phyloP scores from a whole-genome alignment of 176 grass and related monocot genomes.

The Dactylis glomerata region DNA sequence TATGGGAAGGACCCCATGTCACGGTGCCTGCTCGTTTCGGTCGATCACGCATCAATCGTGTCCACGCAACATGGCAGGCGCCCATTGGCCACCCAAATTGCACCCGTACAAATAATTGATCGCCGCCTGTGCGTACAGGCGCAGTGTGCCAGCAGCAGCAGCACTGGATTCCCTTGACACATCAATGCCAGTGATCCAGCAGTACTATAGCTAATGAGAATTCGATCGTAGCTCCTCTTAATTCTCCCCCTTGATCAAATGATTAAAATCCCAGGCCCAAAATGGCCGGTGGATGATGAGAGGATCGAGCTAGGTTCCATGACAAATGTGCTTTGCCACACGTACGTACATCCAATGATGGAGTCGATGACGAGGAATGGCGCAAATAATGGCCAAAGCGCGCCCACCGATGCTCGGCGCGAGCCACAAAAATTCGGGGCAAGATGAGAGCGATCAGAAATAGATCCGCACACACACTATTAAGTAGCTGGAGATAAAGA shows the following conservation, averaged over 20 bases:
- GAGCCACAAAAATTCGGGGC: neutral
- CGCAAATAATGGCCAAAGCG: neutral
- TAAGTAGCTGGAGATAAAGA: too few relatives aligned
- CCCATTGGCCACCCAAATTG: constrained; percentile 9
- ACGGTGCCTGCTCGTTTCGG: neutral
- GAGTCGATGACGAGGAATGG: neutral
- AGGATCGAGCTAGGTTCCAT: neutral
- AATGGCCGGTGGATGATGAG: neutral
- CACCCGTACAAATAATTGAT: constrained; percentile 31
- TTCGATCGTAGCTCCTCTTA: neutral
- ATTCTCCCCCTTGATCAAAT: neutral
- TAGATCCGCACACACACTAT: too few relatives aligned
- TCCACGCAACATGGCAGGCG: neutral
- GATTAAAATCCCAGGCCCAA: neutral
- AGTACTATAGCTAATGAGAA: too few relatives aligned
- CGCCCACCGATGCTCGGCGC: neutral
- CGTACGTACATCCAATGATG: neutral
- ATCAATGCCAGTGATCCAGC: neutral
- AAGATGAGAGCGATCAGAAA: neutral
- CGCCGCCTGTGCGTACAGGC: neutral
- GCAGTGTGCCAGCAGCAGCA: constrained; percentile 13
- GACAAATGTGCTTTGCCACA: neutral
- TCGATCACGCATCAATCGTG: neutral
- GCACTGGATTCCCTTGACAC: constrained; percentile 22
- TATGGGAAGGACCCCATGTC: constrained; percentile 8